These are phyloP conservation scores for Hondaea fermentalgiana DNA, from an alignment of 108 stramenopile genomes.

Conservation along the genomic window DNA sequence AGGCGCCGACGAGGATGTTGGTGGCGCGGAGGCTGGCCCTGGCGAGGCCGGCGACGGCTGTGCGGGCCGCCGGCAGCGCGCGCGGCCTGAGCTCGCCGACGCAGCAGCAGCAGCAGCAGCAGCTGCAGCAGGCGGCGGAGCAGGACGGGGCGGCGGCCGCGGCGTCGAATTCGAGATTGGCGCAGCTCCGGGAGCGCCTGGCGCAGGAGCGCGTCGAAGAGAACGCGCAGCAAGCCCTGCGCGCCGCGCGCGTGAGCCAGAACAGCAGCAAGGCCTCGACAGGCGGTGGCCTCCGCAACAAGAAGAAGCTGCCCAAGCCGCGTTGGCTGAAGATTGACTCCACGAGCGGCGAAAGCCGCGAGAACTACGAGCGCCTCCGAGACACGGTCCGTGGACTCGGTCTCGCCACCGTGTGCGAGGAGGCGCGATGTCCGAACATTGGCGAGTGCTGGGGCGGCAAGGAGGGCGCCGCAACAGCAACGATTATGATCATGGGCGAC, in stretches of 20 bases:
- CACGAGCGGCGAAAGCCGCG: not conserved
- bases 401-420: slow-evolving; percentile 91
- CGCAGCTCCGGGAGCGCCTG: not conserved
- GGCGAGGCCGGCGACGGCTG: too few relatives aligned
- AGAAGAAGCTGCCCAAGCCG: slow-evolving; percentile 16
- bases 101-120: not conserved
- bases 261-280: not conserved
- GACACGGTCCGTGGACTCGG: slow-evolving; percentile 51
- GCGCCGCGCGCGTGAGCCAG: not conserved
- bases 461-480: slow-evolving; percentile 71
- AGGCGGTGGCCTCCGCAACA: not conserved
- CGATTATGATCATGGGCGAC: slow-evolving; percentile 97
- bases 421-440: slow-evolving; percentile 97
- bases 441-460: slow-evolving; percentile 98
- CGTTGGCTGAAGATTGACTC: slow-evolving; percentile 7
- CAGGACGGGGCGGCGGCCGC: not conserved
- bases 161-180: not conserved
- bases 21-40: too few relatives aligned
- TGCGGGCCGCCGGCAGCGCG: too few relatives aligned
- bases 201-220: not conserved
- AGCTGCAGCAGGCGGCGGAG: not conserved
- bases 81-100: too few relatives aligned
- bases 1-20: too few relatives aligned
- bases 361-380: slow-evolving; percentile 36
- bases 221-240: not conserved